These are phyloP conservation scores for Oldenlandia corymbosa DNA, from an alignment of 257 asterid genomes.

Conservation along the genomic window DNA sequence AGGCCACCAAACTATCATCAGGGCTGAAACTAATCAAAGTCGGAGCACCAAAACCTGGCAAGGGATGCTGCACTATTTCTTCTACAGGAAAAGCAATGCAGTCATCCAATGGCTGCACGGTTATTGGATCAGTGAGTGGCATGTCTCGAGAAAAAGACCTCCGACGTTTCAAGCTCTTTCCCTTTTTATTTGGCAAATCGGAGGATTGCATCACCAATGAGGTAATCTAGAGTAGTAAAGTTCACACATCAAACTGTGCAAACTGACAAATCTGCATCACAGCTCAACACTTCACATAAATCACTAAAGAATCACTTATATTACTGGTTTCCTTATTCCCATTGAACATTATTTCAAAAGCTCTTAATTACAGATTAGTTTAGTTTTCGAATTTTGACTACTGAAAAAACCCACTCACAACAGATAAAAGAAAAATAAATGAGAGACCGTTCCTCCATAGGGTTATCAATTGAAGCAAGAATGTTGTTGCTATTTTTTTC, in stretches of 20 bases:
- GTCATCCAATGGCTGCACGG: constrained; percentile 47
- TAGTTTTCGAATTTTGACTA: no score
- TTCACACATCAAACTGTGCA: constrained; percentile 39
- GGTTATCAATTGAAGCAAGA: background rate
- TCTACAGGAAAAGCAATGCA: constrained; percentile 59
- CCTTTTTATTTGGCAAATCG: constrained; percentile 26
- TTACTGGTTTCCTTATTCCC: background rate
- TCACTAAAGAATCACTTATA: background rate
- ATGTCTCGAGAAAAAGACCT: constrained; percentile 46
- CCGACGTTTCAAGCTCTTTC: constrained; percentile 47
- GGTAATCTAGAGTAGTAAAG: constrained; percentile 26
- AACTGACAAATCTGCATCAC: constrained; percentile 35
- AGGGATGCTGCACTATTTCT: constrained; percentile 78
- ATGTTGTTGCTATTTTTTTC: background rate
- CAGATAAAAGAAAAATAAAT: no score
- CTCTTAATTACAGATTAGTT: no score
- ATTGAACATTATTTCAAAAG: no score
- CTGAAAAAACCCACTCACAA: no score
- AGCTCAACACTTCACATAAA: background rate
- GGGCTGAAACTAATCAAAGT: constrained; percentile 77
- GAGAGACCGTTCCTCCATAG: background rate
- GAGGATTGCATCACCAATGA: constrained; percentile 67
- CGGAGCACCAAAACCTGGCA: constrained; percentile 78
- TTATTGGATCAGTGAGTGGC: constrained; percentile 56
- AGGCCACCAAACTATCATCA: constrained; percentile 67